Percentiles rank a stretch among this genome's conserved stretches.
phyloP scores from a whole-genome alignment of 352 stramenopile species.

The Phytophthora crassamura region DNA sequence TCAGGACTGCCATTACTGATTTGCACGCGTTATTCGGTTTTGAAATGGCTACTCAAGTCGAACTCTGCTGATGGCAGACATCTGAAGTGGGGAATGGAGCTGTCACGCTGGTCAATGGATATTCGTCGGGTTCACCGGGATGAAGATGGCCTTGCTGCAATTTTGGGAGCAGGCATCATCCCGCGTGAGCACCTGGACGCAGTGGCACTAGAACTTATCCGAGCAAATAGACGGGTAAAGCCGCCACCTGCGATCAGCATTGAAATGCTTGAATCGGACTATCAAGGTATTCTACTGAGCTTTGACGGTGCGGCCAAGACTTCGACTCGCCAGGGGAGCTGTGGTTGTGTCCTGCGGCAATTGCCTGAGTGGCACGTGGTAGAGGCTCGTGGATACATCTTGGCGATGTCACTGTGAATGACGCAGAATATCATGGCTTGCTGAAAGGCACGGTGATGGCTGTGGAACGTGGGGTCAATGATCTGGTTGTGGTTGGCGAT shows the following conservation, averaged over 20 bases:
- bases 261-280: conserved; percentile 14
- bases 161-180: conserved; percentile 12
- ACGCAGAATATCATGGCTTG: conserved; percentile 11
- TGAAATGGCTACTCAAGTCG: conserved; percentile 12
- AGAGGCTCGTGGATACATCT: background rate
- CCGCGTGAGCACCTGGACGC: conserved; percentile 13
- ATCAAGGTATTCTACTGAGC: conserved; percentile 2
- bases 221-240: conserved; percentile 5
- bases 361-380: conserved; percentile 1
- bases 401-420: conserved; percentile 19
- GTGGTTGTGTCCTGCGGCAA: no score
- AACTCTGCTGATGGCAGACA: background rate
- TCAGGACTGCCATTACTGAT: background rate
- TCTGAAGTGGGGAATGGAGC: background rate
- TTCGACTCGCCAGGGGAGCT: conserved; percentile 1
- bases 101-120: conserved; percentile 7
- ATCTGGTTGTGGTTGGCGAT: background rate
- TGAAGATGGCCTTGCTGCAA: conserved; percentile 5
- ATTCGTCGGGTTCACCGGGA: conserved; percentile 2
- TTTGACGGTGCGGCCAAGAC: conserved; percentile 13
- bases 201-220: background rate
- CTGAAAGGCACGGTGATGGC: background rate
- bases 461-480: background rate
- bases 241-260: background rate
- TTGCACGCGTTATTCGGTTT: conserved; percentile 6